Conservation (phyloP, 345 rosid genomes). For the Kandelia obovata region DNA sequence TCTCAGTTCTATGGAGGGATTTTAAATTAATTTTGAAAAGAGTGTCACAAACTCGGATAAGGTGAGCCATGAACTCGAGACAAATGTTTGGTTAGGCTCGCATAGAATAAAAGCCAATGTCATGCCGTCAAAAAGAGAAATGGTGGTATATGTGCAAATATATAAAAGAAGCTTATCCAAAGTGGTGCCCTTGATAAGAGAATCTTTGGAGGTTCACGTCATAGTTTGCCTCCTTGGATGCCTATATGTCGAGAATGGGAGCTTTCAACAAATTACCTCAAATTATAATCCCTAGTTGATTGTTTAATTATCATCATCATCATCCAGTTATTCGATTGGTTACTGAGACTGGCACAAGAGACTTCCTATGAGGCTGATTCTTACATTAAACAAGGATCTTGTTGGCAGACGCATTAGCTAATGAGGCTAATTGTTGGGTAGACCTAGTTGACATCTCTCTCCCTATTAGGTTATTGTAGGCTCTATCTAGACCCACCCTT, state of each 20-base stretch:
- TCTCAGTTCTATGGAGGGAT: not conserved
- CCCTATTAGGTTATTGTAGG: not conserved
- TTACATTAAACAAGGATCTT: conserved; percentile 17
- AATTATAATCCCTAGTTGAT: not conserved
- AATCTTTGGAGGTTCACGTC: conserved; percentile 47
- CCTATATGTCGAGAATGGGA: conserved; percentile 51
- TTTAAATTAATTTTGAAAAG: conserved; percentile 1
- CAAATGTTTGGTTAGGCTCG: not conserved
- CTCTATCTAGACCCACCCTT: not conserved
- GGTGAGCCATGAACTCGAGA: not conserved
- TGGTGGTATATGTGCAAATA: not conserved
- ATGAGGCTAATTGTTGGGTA: not conserved
- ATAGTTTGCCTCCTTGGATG: conserved; percentile 34
- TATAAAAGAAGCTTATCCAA: not conserved
- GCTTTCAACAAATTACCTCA: conserved; percentile 4
- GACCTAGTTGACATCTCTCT: not conserved
- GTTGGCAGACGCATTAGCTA: not conserved
- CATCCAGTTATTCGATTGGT: not conserved
- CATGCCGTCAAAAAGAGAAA: conserved; percentile 2
- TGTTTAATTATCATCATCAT: not conserved
- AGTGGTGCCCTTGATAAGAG: conserved; percentile 9
- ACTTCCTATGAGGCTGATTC: conserved; percentile 14
- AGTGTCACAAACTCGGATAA: not conserved
- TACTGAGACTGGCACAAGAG: conserved; percentile 14
- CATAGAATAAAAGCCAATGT: conserved; percentile 1